Base-by-base conservation (phyloP, 169 alveolate species). In the Cryptosporidium felis region DNA sequence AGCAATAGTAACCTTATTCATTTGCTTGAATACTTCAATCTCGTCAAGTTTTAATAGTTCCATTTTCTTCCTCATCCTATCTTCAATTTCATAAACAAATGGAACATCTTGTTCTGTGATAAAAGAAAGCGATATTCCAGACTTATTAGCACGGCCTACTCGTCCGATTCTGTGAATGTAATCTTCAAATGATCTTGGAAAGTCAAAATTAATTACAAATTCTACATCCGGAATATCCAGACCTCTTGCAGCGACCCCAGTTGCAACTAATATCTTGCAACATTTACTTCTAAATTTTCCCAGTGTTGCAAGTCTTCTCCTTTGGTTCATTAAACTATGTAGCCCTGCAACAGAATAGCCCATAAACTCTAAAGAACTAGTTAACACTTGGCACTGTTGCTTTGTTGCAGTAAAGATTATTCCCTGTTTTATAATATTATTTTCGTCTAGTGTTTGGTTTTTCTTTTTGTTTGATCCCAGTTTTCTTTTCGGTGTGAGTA, bases 201-300 rank as follows among this genome's bases (percentile, higher is more conserved):
- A 92, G 88, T 97, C 99, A 80, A 94, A 96, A 90, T 97, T 97
- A 23, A 98, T 92, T 5, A 98, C 99, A 80, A 94, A 94, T 46
- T 94, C 95, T 5, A 97, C 97, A 30, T 93, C 94, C 18, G 99
- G 99, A 30, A 98, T 95, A 90, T 98, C 99, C 18, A 98, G 90
- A n/a, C 99, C 99, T 88, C 99, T 82, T 30, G 98, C 94, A 10
- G 99, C 99, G 2, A 98, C 94, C 82, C 97, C 99, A 6, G 99
- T 97, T 26, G 99, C 99, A 0, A 96, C 94, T 10, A 96, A 89
- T 16, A 96, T 46, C 58, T 94, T 80, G 51, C 93, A 82, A 40
- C 92, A 95, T 34, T 96, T 97, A 18, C 96, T 90, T 82, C 98
- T 96, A 90, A 98, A 96, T 88, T 96, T 97, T 42, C 95, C 94